Evolutionary conservation across 345 rosid species (phyloP), one percentile per base, ranked within the genome.

Genomic region (Salix dunnii): DNA sequence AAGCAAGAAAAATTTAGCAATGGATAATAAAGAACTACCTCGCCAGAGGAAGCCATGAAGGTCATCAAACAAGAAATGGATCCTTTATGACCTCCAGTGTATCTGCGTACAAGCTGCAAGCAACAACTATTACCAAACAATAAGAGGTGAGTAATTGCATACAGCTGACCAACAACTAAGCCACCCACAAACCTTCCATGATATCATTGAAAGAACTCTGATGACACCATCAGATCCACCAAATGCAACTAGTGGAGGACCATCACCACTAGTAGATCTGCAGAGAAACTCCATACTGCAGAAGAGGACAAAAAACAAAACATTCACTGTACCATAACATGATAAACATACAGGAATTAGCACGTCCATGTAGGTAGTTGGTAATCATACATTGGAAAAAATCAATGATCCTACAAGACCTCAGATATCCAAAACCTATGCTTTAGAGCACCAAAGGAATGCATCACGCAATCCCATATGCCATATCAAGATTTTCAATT

Each of bases 211-310:
- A 81, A 96, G 97, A 85, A 96, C 99, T 83, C 99, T 91, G 68
- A 96, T 93, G 75, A 96, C 94, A 75, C 99, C 99, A 87, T 93
- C 99, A 30, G 99, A 90, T 85, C 92, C 89, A 78, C 99, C 99
- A 85, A 93, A 96, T 68, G 99, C 99, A 85, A 96, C 95, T 74
- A 93, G 94, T 69, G 99, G 98, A 74, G 99, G 98, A 80, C 94
- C 95, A 82, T 96, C 98, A 68, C 98, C 92, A 79, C 86, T 88
- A 49, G 85, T 84, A 67, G 94, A 93, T 86, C 92, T 87, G 72
- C 93, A 69, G 25, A 93, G 97, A 72, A 93, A 96, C 86, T 93
- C 98, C 99, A 96, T 92, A 82, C 99, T 93, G 89, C 82, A 85
- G 71, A 58, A 73, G 69, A 75, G 74, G 74, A 48, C 23, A 77